phyloP scores from a whole-genome alignment of 116 monocot species.

The Phalaenopsis hybrid region DNA sequence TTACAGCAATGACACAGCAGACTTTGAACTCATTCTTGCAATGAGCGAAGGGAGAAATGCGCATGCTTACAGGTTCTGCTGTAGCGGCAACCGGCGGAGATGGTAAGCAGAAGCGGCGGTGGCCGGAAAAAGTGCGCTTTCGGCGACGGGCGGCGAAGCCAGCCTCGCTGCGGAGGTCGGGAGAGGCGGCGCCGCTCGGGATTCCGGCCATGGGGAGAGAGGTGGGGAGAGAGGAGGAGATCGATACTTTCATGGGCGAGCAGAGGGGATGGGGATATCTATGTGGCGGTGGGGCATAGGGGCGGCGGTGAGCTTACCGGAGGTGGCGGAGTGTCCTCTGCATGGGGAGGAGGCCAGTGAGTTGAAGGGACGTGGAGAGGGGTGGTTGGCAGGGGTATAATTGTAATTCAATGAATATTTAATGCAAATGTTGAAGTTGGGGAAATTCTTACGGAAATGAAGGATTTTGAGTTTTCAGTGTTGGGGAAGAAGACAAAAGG shows the following conservation, averaged over 20 bases:
- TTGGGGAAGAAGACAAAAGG: too few species aligned
- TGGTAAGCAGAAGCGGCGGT: neutral
- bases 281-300: conserved; percentile 7
- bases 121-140: conserved; percentile 6
- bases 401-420: neutral
- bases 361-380: conserved; percentile 6
- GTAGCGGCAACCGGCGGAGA: neutral
- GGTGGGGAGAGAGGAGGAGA: neutral
- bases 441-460: too few species aligned
- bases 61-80: neutral
- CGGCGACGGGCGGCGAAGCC: conserved; percentile 12
- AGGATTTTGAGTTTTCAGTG: too few species aligned
- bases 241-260: neutral
- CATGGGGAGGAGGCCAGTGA: conserved; percentile 4
- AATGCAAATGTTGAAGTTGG: too few species aligned
- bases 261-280: neutral
- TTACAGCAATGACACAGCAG: too few species aligned
- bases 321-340: neutral
- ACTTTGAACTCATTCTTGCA: too few species aligned
- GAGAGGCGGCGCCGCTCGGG: neutral
- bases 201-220: conserved; percentile 6
- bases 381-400: neutral
- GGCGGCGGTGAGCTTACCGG: conserved; percentile 5
- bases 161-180: neutral
- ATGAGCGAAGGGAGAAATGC: neutral